These are phyloP conservation scores for Inonotus obliquus DNA, from an alignment of 1,284 basidiomycete genomes.

Conservation along the genomic window DNA sequence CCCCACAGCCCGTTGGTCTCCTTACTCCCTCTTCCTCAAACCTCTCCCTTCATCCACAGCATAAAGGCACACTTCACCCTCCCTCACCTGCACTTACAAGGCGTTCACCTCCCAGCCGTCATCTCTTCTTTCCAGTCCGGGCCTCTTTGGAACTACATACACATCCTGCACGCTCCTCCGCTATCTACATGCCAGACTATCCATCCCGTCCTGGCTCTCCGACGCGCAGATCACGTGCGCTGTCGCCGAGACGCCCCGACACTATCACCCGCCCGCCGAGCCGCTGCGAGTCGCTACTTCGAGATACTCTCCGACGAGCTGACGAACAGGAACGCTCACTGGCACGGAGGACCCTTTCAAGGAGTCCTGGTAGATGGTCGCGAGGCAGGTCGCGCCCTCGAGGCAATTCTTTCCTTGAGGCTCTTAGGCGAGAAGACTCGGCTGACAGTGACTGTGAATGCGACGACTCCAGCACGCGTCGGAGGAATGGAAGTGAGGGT, in stretches of 20 bases:
- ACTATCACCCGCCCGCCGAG: slow-evolving; percentile 12
- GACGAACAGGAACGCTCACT: slow-evolving; percentile 34
- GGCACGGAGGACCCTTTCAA: slow-evolving; percentile 17
- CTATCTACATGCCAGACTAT: background rate
- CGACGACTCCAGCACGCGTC: slow-evolving; percentile 5
- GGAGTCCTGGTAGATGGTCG: slow-evolving; percentile 16
- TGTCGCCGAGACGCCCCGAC: slow-evolving; percentile 11
- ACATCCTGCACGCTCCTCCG: slow-evolving; percentile 4
- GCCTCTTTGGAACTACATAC: slow-evolving; percentile 12
- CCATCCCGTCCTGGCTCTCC: slow-evolving; percentile 14
- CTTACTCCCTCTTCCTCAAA: slow-evolving; percentile 14
- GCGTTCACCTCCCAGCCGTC: slow-evolving; percentile 6
- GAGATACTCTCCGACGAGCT: slow-evolving; percentile 52
- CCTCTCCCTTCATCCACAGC: slow-evolving; percentile 3
- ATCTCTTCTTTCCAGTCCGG: slow-evolving; percentile 6
- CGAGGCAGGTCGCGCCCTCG: slow-evolving; percentile 18
- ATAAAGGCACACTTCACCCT: background rate
- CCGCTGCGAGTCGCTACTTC: slow-evolving; percentile 52
- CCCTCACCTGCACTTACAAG: slow-evolving; percentile 6
- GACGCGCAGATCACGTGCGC: slow-evolving; percentile 1
- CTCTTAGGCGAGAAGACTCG: slow-evolving; percentile 2
- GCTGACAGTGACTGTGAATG: slow-evolving; percentile 4
- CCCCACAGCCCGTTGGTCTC: background rate
- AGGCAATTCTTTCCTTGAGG: slow-evolving; percentile 12
- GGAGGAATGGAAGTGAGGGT: background rate